phyloP scores from a whole-genome alignment of 2,329 filamentous ascomycete genomes.

The Phaeomoniella chlamydospora region DNA sequence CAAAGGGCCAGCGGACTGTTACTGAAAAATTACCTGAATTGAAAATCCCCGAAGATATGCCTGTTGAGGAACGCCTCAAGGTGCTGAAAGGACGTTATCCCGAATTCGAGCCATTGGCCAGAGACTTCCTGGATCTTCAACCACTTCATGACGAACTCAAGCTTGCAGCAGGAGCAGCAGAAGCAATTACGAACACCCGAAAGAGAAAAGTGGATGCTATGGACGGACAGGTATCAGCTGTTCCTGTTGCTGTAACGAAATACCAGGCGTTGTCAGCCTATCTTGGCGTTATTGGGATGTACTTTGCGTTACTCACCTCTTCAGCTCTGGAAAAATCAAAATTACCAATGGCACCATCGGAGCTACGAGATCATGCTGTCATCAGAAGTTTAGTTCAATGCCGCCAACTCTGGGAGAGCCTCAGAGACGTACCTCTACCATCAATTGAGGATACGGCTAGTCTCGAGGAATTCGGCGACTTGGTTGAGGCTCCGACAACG shows the following conservation, averaged over 20 bases:
- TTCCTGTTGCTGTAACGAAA: conserved; percentile 52
- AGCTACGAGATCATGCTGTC: conserved; percentile 76
- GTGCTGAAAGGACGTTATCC: conserved; percentile 73
- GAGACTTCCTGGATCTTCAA: conserved; percentile 64
- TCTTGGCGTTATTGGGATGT: conserved; percentile 74
- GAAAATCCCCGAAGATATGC: conserved; percentile 69
- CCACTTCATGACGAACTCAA: conserved; percentile 43
- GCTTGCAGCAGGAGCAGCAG: conserved; percentile 42
- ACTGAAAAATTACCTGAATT: conserved; percentile 77
- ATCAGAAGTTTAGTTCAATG: conserved; percentile 76
- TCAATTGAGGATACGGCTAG: conserved; percentile 21
- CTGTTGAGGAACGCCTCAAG: conserved; percentile 56
- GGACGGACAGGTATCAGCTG: not conserved
- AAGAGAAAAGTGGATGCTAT: conserved; percentile 25
- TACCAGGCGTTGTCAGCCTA: conserved; percentile 75
- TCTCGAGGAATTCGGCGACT: conserved; percentile 6
- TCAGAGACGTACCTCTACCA: conserved; percentile 48
- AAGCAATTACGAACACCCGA: conserved; percentile 18
- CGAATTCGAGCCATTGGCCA: conserved; percentile 74
- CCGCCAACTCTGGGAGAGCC: conserved; percentile 63
- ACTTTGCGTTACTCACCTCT: conserved; percentile 85
- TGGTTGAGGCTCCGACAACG: conserved; percentile 16
- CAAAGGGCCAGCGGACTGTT: conserved; percentile 30
- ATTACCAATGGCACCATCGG: conserved; percentile 55
- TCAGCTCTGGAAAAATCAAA: conserved; percentile 44